Evolutionary conservation across 805 yeast species (phyloP).

Genomic region (Suhomyces vadensis): DNA sequence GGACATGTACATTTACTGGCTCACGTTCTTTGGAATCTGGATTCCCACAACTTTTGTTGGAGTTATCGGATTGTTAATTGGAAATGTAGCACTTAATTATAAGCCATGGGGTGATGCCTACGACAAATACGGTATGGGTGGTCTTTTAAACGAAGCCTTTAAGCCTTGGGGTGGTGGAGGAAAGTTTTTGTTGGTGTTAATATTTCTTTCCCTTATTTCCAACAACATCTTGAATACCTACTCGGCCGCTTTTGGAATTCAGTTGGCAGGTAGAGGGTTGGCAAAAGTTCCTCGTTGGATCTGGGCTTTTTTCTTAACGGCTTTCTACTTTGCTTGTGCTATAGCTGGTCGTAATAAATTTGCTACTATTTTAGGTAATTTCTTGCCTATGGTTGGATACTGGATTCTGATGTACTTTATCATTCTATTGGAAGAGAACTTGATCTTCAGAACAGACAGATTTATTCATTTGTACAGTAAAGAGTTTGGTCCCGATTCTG

Average conservation of each 20-base stretch:
- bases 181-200: conserved; percentile 30
- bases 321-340: conserved; percentile 32
- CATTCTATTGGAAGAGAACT: conserved; percentile 36
- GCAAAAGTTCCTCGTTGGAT: conserved; percentile 38
- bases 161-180: conserved; percentile 40
- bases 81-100: conserved; percentile 32
- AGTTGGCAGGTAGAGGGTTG: conserved; percentile 28
- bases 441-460: conserved; percentile 38
- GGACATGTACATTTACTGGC: conserved; percentile 50
- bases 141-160: conserved; percentile 31
- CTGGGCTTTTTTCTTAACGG: conserved; percentile 37
- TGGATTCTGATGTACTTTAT: conserved; percentile 42
- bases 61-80: conserved; percentile 29
- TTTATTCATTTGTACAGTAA: conserved; percentile 32
- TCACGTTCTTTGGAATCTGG: conserved; percentile 67
- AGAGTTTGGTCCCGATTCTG: conserved; percentile 23
- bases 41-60: conserved; percentile 43
- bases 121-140: conserved; percentile 32
- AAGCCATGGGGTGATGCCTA: conserved; percentile 36
- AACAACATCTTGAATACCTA: conserved; percentile 40
- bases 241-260: conserved; percentile 37
- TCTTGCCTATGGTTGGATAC: conserved; percentile 44
- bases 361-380: conserved; percentile 36
- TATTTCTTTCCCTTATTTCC: conserved; percentile 34
- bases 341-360: conserved; percentile 35